Evolutionary conservation across 441 rosid genomes (phyloP).

Genomic region (Hura crepitans): DNA sequence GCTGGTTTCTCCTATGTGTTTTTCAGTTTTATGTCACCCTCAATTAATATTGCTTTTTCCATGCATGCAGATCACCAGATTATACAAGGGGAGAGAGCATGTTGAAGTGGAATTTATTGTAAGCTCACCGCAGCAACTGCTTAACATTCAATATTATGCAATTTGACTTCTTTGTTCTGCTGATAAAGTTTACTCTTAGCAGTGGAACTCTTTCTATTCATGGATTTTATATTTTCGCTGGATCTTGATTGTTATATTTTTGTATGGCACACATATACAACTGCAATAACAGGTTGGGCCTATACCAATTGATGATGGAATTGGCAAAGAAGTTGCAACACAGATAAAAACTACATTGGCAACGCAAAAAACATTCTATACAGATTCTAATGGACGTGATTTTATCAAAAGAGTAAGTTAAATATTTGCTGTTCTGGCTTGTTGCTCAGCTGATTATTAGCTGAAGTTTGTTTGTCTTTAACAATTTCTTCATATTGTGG

Average conservation of each 20-base stretch:
- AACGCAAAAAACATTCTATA: conserved; percentile 78
- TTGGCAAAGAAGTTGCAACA: conserved; percentile 86
- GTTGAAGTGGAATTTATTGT: conserved; percentile 96
- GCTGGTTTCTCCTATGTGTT: not conserved
- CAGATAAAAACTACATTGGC: conserved; percentile 67
- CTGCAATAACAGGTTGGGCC: conserved; percentile 68
- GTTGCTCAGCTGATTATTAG: conserved; percentile 5
- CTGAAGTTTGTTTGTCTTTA: conserved; percentile 15
- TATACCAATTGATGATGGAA: conserved; percentile 71
- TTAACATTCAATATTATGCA: conserved; percentile 6
- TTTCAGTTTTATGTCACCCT: not conserved
- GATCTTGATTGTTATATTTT: conserved; percentile 1
- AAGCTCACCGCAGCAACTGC: conserved; percentile 35
- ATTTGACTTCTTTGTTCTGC: not conserved
- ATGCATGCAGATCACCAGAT: conserved; percentile 62
- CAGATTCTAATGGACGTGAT: conserved; percentile 98
- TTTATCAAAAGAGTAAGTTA: conserved; percentile 79
- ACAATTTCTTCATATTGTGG: conserved; percentile 1
- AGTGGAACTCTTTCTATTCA: not conserved
- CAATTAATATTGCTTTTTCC: conserved; percentile 7
- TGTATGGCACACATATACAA: conserved; percentile 13
- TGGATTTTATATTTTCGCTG: conserved; percentile 8
- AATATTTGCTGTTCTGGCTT: not conserved
- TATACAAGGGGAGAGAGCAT: conserved; percentile 85
- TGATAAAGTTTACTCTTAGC: not conserved